Evolutionary conservation across 768 basidiomycete genomes (phyloP).

Genomic region (Mycena maculata): DNA sequence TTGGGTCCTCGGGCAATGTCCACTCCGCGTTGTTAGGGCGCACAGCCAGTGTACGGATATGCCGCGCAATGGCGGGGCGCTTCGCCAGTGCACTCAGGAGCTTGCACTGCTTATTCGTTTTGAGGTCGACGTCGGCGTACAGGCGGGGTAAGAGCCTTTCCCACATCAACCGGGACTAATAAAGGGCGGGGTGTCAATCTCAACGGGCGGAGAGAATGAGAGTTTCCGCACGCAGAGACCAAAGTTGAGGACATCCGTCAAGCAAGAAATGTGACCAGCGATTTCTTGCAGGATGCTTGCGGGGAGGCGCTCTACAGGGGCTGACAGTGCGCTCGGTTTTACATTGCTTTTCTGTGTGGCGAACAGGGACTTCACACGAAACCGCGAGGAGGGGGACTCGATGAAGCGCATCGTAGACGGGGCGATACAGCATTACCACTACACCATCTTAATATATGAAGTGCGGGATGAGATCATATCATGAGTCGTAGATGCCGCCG

Average conservation of each 20-base stretch:
- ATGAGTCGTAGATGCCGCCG: conserved; percentile 2
- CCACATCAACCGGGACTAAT: conserved; percentile 20
- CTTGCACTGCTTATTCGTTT: conserved; percentile 25
- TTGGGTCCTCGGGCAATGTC: conserved; percentile 47
- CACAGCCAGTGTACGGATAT: conserved; percentile 44
- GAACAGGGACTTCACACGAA: conserved; percentile 15
- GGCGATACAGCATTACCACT: background rate
- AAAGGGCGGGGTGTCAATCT: background rate
- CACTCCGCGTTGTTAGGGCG: conserved; percentile 49
- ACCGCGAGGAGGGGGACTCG: conserved; percentile 12
- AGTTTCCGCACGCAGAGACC: background rate
- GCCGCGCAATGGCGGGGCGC: conserved; percentile 43
- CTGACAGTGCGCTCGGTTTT: background rate
- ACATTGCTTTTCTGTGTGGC: background rate
- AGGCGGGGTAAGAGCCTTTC: background rate
- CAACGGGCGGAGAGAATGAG: no score
- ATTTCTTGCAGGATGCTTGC: conserved; percentile 20
- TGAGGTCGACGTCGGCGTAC: conserved; percentile 24
- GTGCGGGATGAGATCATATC: background rate
- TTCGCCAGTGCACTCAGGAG: conserved; percentile 59
- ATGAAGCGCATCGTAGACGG: conserved; percentile 13
- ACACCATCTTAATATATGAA: conserved; percentile 1
- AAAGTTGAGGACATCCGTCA: conserved; percentile 13
- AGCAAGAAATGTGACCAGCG: conserved; percentile 20
- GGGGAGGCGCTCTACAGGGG: conserved; percentile 18